A percentile compares a stretch with the other conserved stretches of the same genome.
phyloP scores from a whole-genome alignment of 2,329 filamentous ascomycete genomes.

The Xylaria sp. region DNA sequence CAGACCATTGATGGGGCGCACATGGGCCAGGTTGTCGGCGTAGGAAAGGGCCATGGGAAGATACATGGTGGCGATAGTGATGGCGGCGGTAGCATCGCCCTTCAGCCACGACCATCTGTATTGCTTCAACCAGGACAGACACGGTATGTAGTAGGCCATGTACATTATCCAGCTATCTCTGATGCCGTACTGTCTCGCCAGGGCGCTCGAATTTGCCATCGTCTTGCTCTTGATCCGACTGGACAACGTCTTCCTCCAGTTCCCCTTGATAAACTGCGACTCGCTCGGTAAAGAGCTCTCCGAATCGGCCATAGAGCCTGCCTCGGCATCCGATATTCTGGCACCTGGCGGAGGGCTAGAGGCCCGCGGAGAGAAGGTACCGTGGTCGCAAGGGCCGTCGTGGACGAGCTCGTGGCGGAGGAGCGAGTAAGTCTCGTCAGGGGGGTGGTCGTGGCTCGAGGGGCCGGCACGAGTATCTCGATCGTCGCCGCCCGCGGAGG shows the following conservation, averaged over 20 bases:
- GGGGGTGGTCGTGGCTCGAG: conserved; percentile 21
- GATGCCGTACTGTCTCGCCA: conserved; percentile 74
- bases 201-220: conserved; percentile 71
- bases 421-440: conserved; percentile 56
- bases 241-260: conserved; percentile 54
- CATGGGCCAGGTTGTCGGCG: conserved; percentile 87
- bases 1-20: conserved; percentile 89
- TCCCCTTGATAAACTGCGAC: conserved; percentile 40
- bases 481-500: conserved; percentile 15
- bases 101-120: conserved; percentile 81
- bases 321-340: conserved; percentile 31
- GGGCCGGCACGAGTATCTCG: conserved; percentile 6
- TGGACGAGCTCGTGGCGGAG: conserved; percentile 44
- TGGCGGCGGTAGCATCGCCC: conserved; percentile 83
- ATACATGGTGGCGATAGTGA: conserved; percentile 99
- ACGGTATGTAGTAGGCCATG: conserved; percentile 88
- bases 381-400: conserved; percentile 65
- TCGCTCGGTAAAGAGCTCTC: conserved; percentile 43
- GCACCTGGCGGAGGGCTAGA: conserved; percentile 48
- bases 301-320: conserved; percentile 36
- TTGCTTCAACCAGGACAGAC: conserved; percentile 86
- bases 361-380: conserved; percentile 74
- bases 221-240: conserved; percentile 62
- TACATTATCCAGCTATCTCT: conserved; percentile 80
- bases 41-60: conserved; percentile 96